These are phyloP conservation scores for Oryza meridionalis DNA, from an alignment of 176 grass and related monocot genomes.

Conservation along the genomic window DNA sequence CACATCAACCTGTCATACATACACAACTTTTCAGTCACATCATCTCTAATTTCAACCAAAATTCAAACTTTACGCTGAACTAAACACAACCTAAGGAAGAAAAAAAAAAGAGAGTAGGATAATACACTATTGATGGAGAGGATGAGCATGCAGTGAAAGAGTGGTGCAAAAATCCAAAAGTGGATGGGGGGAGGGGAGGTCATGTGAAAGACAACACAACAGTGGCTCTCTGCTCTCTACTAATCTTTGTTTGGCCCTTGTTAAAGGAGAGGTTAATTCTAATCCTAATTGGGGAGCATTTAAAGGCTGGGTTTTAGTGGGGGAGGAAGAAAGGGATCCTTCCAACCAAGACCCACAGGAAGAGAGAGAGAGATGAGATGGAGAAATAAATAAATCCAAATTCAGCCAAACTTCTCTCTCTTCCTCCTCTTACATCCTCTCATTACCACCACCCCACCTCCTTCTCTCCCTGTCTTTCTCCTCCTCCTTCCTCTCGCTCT, in stretches of 20 bases:
- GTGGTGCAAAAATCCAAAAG: slow-evolving; percentile 35
- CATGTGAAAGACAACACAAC: slow-evolving; percentile 44
- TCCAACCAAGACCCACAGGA: slow-evolving; percentile 28
- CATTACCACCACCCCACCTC: slow-evolving; percentile 28
- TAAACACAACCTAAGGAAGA: too few species aligned
- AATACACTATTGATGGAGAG: slow-evolving; percentile 26
- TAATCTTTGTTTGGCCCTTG: slow-evolving; percentile 43
- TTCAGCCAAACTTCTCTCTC: slow-evolving; percentile 55
- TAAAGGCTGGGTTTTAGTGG: slow-evolving; percentile 47
- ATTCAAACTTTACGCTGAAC: too few species aligned
- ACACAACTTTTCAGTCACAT: too few species aligned
- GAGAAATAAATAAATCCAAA: slow-evolving; percentile 51
- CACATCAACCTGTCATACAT: too few species aligned
- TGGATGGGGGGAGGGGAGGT: not conserved
- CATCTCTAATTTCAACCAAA: too few species aligned
- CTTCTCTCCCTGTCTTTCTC: slow-evolving; percentile 34
- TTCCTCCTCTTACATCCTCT: slow-evolving; percentile 33
- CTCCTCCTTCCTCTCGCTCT: not conserved
- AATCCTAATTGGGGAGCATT: slow-evolving; percentile 39
- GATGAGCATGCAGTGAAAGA: slow-evolving; percentile 28
- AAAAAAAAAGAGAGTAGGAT: not conserved
- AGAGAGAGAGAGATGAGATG: not conserved
- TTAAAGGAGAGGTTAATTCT: slow-evolving; percentile 16
- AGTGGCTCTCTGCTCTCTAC: slow-evolving; percentile 21
- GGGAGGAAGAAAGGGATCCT: slow-evolving; percentile 47